Conservation (phyloP, 306 rosid genomes). For the Citrullus mucosospermus region DNA sequence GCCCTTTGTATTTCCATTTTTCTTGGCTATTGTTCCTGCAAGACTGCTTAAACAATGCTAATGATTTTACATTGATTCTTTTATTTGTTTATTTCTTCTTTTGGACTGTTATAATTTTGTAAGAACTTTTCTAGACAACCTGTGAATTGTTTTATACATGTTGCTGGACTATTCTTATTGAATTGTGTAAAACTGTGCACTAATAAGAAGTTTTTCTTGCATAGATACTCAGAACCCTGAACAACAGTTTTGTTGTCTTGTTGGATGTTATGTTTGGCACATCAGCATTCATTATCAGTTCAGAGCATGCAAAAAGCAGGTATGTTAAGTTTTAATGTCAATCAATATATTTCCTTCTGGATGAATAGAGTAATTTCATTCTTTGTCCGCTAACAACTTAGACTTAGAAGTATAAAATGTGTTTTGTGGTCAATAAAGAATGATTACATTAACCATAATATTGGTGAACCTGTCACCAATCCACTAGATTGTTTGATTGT, state of each 20-base stretch:
- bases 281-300: slow-evolving; percentile 51
- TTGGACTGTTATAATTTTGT: background rate
- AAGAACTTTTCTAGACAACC: background rate
- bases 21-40: too few species aligned
- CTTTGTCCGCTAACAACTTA: background rate
- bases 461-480: background rate
- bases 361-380: background rate
- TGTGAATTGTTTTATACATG: background rate
- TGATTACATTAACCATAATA: background rate
- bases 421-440: background rate
- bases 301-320: slow-evolving; percentile 45
- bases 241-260: slow-evolving; percentile 35
- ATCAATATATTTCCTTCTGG: slow-evolving; percentile 9
- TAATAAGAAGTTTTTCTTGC: background rate
- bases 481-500: background rate
- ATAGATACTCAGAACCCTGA: slow-evolving; percentile 35
- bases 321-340: slow-evolving; percentile 10
- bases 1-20: too few species aligned
- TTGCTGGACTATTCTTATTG: background rate
- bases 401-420: background rate
- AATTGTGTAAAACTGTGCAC: background rate
- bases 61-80: too few species aligned
- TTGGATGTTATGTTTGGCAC: slow-evolving; percentile 50
- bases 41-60: too few species aligned
- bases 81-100: background rate